phyloP scores from a whole-genome alignment of 257 asterid genomes.

The Solanum medicagineum region DNA sequence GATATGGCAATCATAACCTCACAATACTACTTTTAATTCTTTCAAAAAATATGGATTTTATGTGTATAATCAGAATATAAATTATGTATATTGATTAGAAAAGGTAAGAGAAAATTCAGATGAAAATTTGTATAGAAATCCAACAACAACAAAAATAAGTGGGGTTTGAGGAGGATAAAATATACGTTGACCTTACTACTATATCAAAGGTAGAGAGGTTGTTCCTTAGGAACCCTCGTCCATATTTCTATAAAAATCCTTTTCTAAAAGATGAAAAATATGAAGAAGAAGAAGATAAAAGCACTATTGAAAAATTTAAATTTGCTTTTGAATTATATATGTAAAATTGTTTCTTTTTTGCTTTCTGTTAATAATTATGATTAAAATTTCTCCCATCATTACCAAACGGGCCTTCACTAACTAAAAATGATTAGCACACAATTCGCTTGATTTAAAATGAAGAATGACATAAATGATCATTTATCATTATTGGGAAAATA shows the following conservation, averaged over 20 bases:
- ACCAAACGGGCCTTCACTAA: background rate
- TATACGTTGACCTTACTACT: no score
- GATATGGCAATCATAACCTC: background rate
- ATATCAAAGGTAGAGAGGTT: no score
- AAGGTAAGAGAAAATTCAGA: background rate
- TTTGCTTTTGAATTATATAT: background rate
- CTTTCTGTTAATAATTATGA: background rate
- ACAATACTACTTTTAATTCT: background rate
- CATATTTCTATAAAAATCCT: background rate
- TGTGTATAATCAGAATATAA: background rate
- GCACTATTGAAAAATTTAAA: background rate
- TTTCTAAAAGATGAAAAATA: background rate
- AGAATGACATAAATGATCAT: background rate
- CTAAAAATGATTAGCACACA: background rate
- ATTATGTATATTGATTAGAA: background rate
- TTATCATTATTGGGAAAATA: background rate
- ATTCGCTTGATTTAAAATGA: background rate
- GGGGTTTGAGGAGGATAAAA: no score
- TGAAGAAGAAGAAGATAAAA: background rate
- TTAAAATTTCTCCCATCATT: background rate
- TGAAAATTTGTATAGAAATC: background rate
- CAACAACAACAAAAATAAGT: no score
- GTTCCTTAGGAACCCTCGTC: no score
- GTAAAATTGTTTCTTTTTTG: background rate
- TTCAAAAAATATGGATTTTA: background rate